Evolutionary conservation across 2,329 filamentous ascomycete species (phyloP), one percentile per base, ranked within the genome.

Genomic region (Diaporthe vaccinii): DNA sequence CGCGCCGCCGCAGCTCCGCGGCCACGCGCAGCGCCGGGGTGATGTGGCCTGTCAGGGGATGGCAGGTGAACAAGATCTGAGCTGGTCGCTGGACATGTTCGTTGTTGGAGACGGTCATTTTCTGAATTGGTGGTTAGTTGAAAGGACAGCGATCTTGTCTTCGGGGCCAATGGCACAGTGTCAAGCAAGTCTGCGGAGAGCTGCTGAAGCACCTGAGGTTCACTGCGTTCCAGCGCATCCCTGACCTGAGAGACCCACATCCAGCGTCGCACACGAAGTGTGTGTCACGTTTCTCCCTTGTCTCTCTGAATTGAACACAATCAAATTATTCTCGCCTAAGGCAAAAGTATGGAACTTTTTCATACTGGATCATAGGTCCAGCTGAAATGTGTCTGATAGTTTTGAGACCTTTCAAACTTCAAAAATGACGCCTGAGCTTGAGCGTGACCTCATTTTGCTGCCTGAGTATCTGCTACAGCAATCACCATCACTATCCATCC

Each of bases 41-140:
- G 28, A 85, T 76, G 74, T 85, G 84, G 10, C 84, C 84, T 10
- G 82, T 83, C 36, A 85, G 78, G 1, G 82, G 78, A 72, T 85
- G 83, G 73, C 81, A 81, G 55, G 81, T 78, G 72, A 85, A 81
- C 25, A 85, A 79, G 69, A 85, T 44, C 28, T 76, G 75, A 20
- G 75, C 73, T 20, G 69, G 69, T 46, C 34, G 41, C 31, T 51
- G 61, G 75, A n/a, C 46, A 62, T 70, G 25, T 41, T 65, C 46
- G 25, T 46, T 6, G 10, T 55, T 22, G 12, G 46, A 10, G 71
- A 20, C 51, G 57, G 59, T 53, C 71, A 73, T 73, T 14, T 44
- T 55, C 58, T 20, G n/a, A 41, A 28, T 53, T 34, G 25, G 9
- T 25, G 49, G 36, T 55, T 28, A 15, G 55, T 53, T 25, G 58